Conservation (phyloP, 495 filamentous ascomycete genomes). For the Penicillium mononematosum region DNA sequence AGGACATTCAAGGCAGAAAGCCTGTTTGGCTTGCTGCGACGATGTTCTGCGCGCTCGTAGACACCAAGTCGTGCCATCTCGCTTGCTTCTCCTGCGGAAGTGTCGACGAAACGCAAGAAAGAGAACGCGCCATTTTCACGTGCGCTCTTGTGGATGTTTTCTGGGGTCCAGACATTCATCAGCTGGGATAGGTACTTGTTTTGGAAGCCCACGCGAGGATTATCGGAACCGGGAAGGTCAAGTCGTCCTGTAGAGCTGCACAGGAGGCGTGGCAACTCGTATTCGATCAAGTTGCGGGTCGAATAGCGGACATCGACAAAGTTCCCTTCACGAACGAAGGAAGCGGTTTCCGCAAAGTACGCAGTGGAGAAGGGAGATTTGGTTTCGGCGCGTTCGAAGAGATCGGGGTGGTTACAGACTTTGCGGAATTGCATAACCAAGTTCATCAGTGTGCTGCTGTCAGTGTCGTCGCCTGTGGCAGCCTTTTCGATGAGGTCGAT, state of each 20-base stretch:
- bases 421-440: constrained; percentile 99
- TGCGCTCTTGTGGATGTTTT: constrained; percentile 65
- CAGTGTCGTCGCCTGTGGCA: constrained; percentile 87
- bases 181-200: constrained; percentile 69
- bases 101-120: constrained; percentile 84
- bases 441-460: constrained; percentile 96
- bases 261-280: constrained; percentile 74
- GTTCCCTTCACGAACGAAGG: constrained; percentile 84
- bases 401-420: constrained; percentile 97
- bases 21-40: constrained; percentile 43
- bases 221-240: constrained; percentile 71
- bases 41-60: constrained; percentile 63
- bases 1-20: constrained; percentile 55
- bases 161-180: constrained; percentile 85
- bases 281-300: constrained; percentile 81
- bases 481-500: constrained; percentile 99
- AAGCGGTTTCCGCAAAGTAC: constrained; percentile 89
- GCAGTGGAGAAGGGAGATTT: constrained; percentile 79
- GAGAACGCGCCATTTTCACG: constrained; percentile 68
- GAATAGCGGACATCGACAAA: constrained; percentile 83
- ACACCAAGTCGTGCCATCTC: constrained; percentile 60
- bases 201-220: constrained; percentile 71
- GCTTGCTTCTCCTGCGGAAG: constrained; percentile 68
- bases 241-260: constrained; percentile 74
- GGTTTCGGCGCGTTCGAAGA: constrained; percentile 93